Conservation (phyloP, 2,329 filamentous ascomycete species). For the Aureobasidium sp. region DNA sequence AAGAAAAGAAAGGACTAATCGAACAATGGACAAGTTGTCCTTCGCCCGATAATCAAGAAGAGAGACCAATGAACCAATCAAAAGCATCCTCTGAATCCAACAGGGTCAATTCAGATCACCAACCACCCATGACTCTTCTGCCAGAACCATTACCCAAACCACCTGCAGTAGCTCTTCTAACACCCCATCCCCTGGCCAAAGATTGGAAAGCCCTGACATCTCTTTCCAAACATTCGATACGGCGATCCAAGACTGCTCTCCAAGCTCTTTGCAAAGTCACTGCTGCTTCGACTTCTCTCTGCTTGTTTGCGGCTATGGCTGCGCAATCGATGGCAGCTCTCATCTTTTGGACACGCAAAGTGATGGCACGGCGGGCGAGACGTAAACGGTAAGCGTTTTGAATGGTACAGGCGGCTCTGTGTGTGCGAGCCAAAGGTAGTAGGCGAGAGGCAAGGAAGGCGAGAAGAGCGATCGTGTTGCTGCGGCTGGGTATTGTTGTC, state of each 20-base stretch:
- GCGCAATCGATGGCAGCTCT: constrained; percentile 40
- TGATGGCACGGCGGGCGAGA: constrained; percentile 24
- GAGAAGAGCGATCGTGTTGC: constrained; percentile 49
- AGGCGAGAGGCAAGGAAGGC: constrained; percentile 53
- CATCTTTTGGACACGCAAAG: constrained; percentile 31
- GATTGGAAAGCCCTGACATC: constrained; percentile 36
- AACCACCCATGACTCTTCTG: constrained; percentile 26
- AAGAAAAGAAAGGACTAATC: background rate
- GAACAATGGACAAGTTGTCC: background rate
- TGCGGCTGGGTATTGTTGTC: constrained; percentile 40
- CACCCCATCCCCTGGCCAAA: constrained; percentile 34
- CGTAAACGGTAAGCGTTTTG: constrained; percentile 43
- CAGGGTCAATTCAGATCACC: background rate
- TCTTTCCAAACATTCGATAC: constrained; percentile 28
- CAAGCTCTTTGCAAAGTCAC: constrained; percentile 38
- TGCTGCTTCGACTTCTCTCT: constrained; percentile 33
- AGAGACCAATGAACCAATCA: background rate
- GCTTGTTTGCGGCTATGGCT: constrained; percentile 30
- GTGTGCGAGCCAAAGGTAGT: constrained; percentile 41
- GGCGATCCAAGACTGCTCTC: constrained; percentile 30
- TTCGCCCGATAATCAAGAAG: background rate
- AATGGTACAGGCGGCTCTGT: constrained; percentile 45
- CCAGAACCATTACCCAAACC: constrained; percentile 18
- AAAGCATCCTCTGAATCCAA: background rate
- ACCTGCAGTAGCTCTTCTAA: constrained; percentile 25